A percentile compares a stretch with the other conserved stretches of the same genome.
Evolutionary conservation across 305 asterid genomes (phyloP).

Genomic region (Fraxinus paxiana): DNA sequence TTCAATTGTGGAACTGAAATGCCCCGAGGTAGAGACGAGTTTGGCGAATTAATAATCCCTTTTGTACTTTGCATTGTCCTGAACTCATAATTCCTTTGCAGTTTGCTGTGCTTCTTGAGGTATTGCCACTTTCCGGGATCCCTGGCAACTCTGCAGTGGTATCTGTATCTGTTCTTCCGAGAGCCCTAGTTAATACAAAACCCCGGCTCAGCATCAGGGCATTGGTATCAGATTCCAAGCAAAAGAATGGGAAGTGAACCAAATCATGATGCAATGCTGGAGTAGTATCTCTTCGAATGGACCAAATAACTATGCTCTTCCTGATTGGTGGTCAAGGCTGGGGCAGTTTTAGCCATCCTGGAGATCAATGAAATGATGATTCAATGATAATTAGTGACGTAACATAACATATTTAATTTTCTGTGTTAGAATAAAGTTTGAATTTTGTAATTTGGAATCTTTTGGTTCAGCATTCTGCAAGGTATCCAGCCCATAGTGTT

Average conservation of each 20-base stretch:
- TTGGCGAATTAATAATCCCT: neutral
- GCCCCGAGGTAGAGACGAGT: slow-evolving; percentile 37
- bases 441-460: neutral
- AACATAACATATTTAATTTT: neutral
- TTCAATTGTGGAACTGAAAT: slow-evolving; percentile 40
- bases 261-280: neutral
- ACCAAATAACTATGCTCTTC: neutral
- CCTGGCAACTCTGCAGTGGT: slow-evolving; percentile 35
- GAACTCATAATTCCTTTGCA: slow-evolving; percentile 19
- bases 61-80: slow-evolving; percentile 12
- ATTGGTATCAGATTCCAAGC: slow-evolving; percentile 31
- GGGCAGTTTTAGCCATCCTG: neutral
- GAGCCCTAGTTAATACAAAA: slow-evolving; percentile 32
- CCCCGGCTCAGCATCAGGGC: slow-evolving; percentile 43
- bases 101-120: slow-evolving; percentile 43
- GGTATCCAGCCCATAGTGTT: neutral
- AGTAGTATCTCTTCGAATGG: neutral
- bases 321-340: neutral
- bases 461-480: neutral
- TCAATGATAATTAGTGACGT: neutral
- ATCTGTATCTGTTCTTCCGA: slow-evolving; percentile 45
- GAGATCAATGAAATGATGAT: neutral
- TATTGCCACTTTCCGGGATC: slow-evolving; percentile 43
- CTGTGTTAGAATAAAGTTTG: neutral
- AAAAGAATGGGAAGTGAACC: slow-evolving; percentile 20